Evolutionary conservation across 441 rosid species (phyloP).

Genomic region (Geranium incanum): DNA sequence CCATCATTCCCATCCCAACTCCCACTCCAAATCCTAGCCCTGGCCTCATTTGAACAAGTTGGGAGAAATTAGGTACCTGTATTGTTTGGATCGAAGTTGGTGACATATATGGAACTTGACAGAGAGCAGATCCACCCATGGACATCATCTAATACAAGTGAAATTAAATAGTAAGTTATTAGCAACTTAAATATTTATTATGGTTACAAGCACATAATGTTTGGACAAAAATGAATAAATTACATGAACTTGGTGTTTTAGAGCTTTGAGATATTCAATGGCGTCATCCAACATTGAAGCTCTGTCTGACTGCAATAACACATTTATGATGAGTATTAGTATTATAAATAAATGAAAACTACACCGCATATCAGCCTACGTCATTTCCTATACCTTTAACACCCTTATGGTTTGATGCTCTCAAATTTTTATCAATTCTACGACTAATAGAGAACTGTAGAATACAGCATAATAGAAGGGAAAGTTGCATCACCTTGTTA

Average conservation of each 20-base stretch:
- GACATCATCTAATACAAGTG: slow-evolving; percentile 7
- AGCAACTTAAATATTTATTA: not conserved
- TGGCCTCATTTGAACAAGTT: slow-evolving; percentile 4
- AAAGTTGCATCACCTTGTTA: slow-evolving; percentile 1
- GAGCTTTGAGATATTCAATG: slow-evolving; percentile 15
- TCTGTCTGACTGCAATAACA: slow-evolving; percentile 16
- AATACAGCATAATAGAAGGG: not conserved
- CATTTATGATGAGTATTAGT: not conserved
- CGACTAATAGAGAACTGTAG: not conserved
- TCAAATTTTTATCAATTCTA: not conserved
- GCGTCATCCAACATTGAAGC: slow-evolving; percentile 27
- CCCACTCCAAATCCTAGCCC: not conserved
- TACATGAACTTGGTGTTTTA: slow-evolving; percentile 11
- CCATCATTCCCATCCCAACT: slow-evolving; percentile 7
- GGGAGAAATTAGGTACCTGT: not conserved
- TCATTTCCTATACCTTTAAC: too few species aligned
- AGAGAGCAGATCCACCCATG: not conserved
- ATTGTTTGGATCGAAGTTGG: not conserved
- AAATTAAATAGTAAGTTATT: not conserved
- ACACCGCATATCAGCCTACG: too few species aligned
- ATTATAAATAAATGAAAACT: too few species aligned
- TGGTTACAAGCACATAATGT: not conserved
- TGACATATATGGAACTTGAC: not conserved
- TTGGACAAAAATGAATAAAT: not conserved
- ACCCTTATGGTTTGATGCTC: not conserved